Base-by-base conservation (phyloP, 805 yeast species). In the Cyberlindnera xylosilytica region DNA sequence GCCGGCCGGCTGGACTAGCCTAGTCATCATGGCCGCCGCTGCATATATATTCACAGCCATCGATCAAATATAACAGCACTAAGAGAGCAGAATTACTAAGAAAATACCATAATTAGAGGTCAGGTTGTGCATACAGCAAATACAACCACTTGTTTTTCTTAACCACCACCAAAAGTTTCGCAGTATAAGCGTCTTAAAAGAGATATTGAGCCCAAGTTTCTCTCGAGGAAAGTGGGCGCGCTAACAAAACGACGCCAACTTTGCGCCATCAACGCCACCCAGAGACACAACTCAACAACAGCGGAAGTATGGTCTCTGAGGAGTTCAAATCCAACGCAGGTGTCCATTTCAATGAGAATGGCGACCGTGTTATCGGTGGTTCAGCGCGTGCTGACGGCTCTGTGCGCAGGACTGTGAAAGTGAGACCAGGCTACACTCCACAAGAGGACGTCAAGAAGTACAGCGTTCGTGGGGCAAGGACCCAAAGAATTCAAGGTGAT, bases 321-420 rank as follows among this genome's bases (percentile, higher is more conserved):
- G 29, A 24, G 8, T 4, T 5, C 13, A 23, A 22, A 34, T 34
- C 37, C 29, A 26, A 26, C n/a, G 34, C 43, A 19, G 44, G 46
- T 17, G n/a, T 49, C 1, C 46, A 41, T 12, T 12, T 46, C 16
- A 42, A 47, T 28, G 22, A 6, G 23, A 20, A 40, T 28, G 53
- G 51, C 1, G 24, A 47, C 20, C 41, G 53, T 29, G 41, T 45
- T 33, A 16, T 41, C 13, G 63, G 60, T 4, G 62, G 62, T 4
- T 40, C 60, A 1, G 22, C 48, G 15, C 47, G 62, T 31, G 27
- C 56, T 15, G 61, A 59, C 44, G 62, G 61, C 1, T 36, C 61
- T 2, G 50, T 51, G 36, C 37, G 62, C 33, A 47, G 50, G 34
- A 34, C 40, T 2, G 35, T 56, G 4, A 55, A 42, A 20, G 49